Evolutionary conservation across 2,329 filamentous ascomycete genomes (phyloP), one percentile per base, ranked within the genome.

Genomic region (Periconia digitata): DNA sequence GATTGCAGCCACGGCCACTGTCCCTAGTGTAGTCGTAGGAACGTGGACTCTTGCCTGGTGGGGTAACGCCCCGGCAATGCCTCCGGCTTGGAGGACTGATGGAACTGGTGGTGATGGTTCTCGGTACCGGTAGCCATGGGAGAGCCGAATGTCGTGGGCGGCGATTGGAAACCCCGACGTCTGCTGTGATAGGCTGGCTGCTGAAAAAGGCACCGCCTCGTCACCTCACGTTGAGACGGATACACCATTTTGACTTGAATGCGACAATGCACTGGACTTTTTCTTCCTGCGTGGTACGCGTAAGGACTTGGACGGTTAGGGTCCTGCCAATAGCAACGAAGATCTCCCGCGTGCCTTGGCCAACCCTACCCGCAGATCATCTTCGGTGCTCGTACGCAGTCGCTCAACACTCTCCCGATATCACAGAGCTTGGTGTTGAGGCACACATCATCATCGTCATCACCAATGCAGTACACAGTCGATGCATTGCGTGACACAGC

Each of bases 121-220:
- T 32, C 27, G 27, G 27, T 32, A 5, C 10, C 20, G 23, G 18
- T 15, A 39, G 37, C 50, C 50, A 46, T 50, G 44, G 50, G 50
- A 50, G 50, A 53, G 43, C 50, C 50, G 50, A 12, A 32, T 10
- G 12, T 39, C 15, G 40, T 46, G 17, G 42, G 4, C 41, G 23
- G 16, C 15, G 40, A 32, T 32, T 32, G 10, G n/a, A 32, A 13
- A 13, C 27, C 10, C 27, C 27, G 27, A 32, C 27, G 10, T 15
- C 3, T 15, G 4, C 10, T 38, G 5, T 38, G 36, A 21, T 18
- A n/a, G 20, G 36, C 12, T 17, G 36, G 20, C 36, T 32, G 13
- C 40, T 18, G 21, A 8, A 32, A 17, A 32, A 17, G 36, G 17
- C n/a, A n/a, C n/a, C 36, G 36, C 16, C 36, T 18, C 16, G 16